These are phyloP conservation scores for Zygoascus flipseniorum DNA, from an alignment of 805 yeast genomes.

Conservation along the genomic window DNA sequence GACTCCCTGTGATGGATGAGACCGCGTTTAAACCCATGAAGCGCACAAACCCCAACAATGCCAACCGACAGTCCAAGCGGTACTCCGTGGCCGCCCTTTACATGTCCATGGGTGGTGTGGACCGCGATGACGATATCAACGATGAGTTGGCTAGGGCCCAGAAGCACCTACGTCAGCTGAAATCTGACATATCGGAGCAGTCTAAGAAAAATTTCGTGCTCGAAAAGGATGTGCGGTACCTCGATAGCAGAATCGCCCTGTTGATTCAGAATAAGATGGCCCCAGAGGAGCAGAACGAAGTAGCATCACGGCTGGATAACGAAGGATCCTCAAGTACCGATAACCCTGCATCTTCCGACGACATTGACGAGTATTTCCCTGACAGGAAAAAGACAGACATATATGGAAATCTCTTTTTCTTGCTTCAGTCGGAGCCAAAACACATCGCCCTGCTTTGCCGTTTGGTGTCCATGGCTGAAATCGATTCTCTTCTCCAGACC, in stretches of 20 bases:
- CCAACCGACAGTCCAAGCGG: slow-evolving; percentile 26
- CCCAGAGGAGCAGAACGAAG: slow-evolving; percentile 29
- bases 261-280: slow-evolving; percentile 32
- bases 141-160: slow-evolving; percentile 30
- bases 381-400: slow-evolving; percentile 25
- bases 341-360: neutral
- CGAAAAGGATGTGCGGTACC: slow-evolving; percentile 31
- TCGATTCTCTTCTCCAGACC: slow-evolving; percentile 31
- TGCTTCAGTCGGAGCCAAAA: slow-evolving; percentile 31
- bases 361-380: slow-evolving; percentile 19
- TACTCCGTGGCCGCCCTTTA: slow-evolving; percentile 29
- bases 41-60: slow-evolving; percentile 1
- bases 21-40: neutral
- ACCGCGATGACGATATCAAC: slow-evolving; percentile 27
- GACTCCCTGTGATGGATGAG: neutral
- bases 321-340: slow-evolving; percentile 12
- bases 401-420: slow-evolving; percentile 29
- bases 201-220: slow-evolving; percentile 30
- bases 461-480: slow-evolving; percentile 28
- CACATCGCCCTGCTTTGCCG: slow-evolving; percentile 29
- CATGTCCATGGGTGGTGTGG: slow-evolving; percentile 29
- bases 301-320: slow-evolving; percentile 25
- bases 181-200: slow-evolving; percentile 28
- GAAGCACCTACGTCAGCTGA: slow-evolving; percentile 25
- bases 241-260: slow-evolving; percentile 32